Conservation (phyloP, 208 protist genomes). For the Crithidia acanthocephali region DNA sequence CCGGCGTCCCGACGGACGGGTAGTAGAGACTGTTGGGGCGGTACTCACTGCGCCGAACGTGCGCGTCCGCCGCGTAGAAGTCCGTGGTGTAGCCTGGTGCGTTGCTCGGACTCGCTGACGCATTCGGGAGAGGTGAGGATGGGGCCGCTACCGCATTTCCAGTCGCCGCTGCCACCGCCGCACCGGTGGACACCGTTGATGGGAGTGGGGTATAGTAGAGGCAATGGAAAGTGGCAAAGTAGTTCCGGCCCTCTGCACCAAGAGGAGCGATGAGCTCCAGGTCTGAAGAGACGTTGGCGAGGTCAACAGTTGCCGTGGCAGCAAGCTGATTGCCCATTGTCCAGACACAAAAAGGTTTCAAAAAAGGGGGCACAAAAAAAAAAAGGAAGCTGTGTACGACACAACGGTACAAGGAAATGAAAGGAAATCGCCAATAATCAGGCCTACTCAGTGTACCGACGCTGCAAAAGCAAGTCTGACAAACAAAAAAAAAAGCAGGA, state of each 20-base stretch:
- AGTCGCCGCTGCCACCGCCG: too few species aligned
- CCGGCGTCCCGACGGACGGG: neutral
- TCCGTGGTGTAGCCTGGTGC: conserved; percentile 16
- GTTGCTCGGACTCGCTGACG: too few species aligned
- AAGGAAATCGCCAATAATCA: too few species aligned
- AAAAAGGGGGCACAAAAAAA: too few species aligned
- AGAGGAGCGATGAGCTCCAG: conserved; percentile 61
- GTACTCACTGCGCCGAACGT: conserved; percentile 1
- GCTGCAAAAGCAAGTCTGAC: too few species aligned
- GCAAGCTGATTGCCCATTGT: conserved; percentile 87
- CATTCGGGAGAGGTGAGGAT: neutral
- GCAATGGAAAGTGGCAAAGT: conserved; percentile 78
- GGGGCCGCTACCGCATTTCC: too few species aligned
- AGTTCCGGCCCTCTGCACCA: conserved; percentile 57
- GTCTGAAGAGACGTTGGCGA: conserved; percentile 56
- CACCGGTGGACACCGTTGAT: neutral
- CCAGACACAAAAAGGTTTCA: too few species aligned
- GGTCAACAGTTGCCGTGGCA: conserved; percentile 55
- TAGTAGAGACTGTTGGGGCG: conserved; percentile 12
- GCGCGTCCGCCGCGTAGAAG: conserved; percentile 12
- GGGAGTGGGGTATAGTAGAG: conserved; percentile 13
- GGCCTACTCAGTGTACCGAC: too few species aligned
- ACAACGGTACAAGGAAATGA: too few species aligned
- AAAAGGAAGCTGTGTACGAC: too few species aligned
- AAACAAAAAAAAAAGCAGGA: too few species aligned